A percentile compares a stretch with the other conserved stretches of the same genome.
Evolutionary conservation across 805 yeast genomes (phyloP).

Genomic region (Suhomyces sp.): DNA sequence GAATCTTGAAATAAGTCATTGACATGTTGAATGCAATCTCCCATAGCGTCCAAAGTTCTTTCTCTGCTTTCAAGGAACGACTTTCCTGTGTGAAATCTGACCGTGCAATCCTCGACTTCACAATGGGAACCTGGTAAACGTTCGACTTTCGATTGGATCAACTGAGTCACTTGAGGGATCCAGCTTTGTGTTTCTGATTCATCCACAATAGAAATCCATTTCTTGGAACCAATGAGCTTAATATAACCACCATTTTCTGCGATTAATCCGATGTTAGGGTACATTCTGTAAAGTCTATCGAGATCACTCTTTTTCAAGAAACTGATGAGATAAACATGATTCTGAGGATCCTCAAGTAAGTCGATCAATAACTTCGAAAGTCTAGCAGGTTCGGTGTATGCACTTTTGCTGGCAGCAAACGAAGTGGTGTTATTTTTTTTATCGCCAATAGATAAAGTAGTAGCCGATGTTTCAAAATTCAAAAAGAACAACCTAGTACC

Average conservation of each 20-base stretch:
- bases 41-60: slow-evolving; percentile 66
- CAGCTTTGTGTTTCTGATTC: slow-evolving; percentile 49
- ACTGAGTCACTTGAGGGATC: slow-evolving; percentile 56
- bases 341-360: slow-evolving; percentile 54
- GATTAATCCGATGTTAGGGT: slow-evolving; percentile 72
- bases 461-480: slow-evolving; percentile 48
- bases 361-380: slow-evolving; percentile 58
- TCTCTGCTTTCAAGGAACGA: slow-evolving; percentile 60
- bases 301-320: slow-evolving; percentile 62
- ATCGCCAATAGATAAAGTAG: slow-evolving; percentile 15
- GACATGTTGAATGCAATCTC: slow-evolving; percentile 82
- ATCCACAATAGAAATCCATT: slow-evolving; percentile 65
- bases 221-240: slow-evolving; percentile 47
- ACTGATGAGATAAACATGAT: slow-evolving; percentile 71
- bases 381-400: slow-evolving; percentile 57
- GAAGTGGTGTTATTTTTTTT: slow-evolving; percentile 21
- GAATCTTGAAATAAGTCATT: slow-evolving; percentile 63
- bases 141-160: slow-evolving; percentile 63
- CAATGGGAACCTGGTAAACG: slow-evolving; percentile 77
- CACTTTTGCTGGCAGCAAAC: slow-evolving; percentile 20
- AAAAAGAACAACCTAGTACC: slow-evolving; percentile 51
- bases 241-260: slow-evolving; percentile 91
- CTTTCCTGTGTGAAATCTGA: slow-evolving; percentile 72
- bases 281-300: slow-evolving; percentile 65
- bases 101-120: slow-evolving; percentile 71